Evolutionary conservation across 2,329 filamentous ascomycete species (phyloP).

Genomic region (Nothophoma quercina): DNA sequence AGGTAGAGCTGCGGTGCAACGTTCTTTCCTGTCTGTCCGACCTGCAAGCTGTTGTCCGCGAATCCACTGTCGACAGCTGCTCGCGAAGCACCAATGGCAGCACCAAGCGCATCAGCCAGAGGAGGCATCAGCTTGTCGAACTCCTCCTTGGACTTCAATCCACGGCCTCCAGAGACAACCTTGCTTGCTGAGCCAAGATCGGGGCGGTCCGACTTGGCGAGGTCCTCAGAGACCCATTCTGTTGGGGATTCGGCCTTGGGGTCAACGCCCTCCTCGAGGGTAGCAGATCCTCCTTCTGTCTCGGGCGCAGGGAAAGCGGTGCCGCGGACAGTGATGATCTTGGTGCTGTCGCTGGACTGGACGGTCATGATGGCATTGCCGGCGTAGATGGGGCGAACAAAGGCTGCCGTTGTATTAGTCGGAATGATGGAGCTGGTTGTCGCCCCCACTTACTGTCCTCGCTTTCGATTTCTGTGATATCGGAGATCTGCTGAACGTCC

Average conservation of each 20-base stretch:
- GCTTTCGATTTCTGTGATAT: constrained; percentile 84
- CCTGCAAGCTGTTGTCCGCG: constrained; percentile 97
- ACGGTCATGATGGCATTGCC: constrained; percentile 97
- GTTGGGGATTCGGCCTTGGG: constrained; percentile 76
- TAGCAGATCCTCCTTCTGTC: constrained; percentile 74
- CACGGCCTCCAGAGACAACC: constrained; percentile 92
- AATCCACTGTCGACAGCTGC: constrained; percentile 97
- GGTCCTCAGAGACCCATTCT: constrained; percentile 93
- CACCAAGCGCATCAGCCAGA: constrained; percentile 88
- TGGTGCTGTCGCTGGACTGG: constrained; percentile 84
- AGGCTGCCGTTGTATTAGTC: constrained; percentile 60
- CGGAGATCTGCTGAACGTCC: constrained; percentile 91
- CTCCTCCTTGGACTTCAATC: constrained; percentile 96
- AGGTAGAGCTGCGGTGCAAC: constrained; percentile 96
- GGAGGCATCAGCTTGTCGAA: constrained; percentile 94
- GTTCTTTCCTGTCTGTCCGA: constrained; percentile 98
- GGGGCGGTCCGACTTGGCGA: constrained; percentile 91
- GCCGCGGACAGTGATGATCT: constrained; percentile 90
- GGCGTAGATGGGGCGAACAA: constrained; percentile 95
- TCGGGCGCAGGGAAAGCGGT: constrained; percentile 86
- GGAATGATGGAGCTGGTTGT: background rate
- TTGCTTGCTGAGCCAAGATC: constrained; percentile 88
- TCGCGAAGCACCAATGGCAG: constrained; percentile 93
- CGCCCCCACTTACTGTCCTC: constrained; percentile 74
- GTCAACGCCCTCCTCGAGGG: constrained; percentile 82